Percentiles rank a stretch among this genome's conserved stretches.
These are phyloP conservation scores for Samsoniella hepiali DNA, from an alignment of 2,329 filamentous ascomycete genomes.

Conservation along the genomic window DNA sequence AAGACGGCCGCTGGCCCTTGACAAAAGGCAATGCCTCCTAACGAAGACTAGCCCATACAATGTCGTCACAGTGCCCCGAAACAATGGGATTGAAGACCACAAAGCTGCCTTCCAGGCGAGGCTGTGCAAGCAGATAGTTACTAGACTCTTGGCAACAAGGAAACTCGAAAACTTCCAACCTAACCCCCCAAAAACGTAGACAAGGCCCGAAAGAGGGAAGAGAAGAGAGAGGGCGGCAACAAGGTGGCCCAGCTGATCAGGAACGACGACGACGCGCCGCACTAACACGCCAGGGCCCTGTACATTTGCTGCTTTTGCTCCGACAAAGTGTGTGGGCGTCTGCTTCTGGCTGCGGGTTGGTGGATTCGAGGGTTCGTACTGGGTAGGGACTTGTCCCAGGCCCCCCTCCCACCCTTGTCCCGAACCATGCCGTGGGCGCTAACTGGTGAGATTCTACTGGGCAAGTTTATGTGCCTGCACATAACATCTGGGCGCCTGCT, in stretches of 20 bases:
- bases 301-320: not conserved
- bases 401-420: not conserved
- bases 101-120: not conserved
- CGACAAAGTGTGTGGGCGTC: not conserved
- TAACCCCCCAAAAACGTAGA: too few species aligned
- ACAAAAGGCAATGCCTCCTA: not conserved
- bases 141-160: too few species aligned
- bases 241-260: not conserved
- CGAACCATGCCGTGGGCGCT: slow-evolving; percentile 1
- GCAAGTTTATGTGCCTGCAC: too few species aligned
- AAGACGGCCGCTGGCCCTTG: not conserved
- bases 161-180: too few species aligned
- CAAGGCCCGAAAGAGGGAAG: not conserved
- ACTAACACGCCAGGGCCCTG: not conserved
- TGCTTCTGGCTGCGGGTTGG: not conserved
- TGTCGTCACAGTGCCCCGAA: not conserved
- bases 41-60: not conserved
- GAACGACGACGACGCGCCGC: not conserved
- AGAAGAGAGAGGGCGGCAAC: not conserved
- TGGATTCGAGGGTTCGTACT: not conserved
- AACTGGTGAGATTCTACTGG: slow-evolving; percentile 2
- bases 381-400: not conserved
- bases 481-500: not conserved
- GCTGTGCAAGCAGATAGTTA: not conserved
- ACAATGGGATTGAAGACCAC: not conserved